Conservation (phyloP, 306 rosid species). For the Quercus alba region DNA sequence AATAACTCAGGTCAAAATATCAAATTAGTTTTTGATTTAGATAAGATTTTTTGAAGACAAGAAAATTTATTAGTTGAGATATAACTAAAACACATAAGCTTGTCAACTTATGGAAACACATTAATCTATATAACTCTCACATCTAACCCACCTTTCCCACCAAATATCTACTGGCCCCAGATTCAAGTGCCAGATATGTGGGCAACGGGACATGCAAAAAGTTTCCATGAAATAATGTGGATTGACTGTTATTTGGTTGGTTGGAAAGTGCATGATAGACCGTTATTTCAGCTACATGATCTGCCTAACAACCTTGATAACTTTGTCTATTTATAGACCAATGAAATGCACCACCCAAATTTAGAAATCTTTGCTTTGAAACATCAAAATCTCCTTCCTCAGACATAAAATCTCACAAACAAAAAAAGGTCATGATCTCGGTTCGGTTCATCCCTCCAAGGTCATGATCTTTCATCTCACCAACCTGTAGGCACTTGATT, state of each 20-base stretch:
- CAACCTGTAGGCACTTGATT: conserved; percentile 17
- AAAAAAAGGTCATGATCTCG: conserved; percentile 56
- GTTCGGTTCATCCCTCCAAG: conserved; percentile 30
- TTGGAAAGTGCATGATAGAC: conserved; percentile 46
- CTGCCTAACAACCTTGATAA: conserved; percentile 18
- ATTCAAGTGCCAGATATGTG: too few species aligned
- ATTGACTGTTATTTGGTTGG: not conserved
- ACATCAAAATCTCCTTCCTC: conserved; percentile 10
- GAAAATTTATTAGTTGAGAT: too few species aligned
- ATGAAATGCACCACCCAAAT: conserved; percentile 43
- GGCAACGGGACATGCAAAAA: not conserved
- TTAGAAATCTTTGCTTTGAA: conserved; percentile 21
- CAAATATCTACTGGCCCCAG: too few species aligned
- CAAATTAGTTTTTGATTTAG: too few species aligned
- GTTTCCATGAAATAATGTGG: not conserved
- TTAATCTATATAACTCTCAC: not conserved
- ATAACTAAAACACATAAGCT: too few species aligned
- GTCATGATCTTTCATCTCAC: conserved; percentile 65
- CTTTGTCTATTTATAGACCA: conserved; percentile 43
- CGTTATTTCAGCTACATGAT: conserved; percentile 61
- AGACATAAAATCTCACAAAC: not conserved
- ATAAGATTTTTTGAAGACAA: too few species aligned
- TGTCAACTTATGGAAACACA: too few species aligned
- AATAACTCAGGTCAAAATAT: too few species aligned
- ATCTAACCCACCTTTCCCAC: not conserved